Evolutionary conservation across 495 filamentous ascomycete species (phyloP), one percentile per base, ranked within the genome.

Genomic region (Xylaria castorea): DNA sequence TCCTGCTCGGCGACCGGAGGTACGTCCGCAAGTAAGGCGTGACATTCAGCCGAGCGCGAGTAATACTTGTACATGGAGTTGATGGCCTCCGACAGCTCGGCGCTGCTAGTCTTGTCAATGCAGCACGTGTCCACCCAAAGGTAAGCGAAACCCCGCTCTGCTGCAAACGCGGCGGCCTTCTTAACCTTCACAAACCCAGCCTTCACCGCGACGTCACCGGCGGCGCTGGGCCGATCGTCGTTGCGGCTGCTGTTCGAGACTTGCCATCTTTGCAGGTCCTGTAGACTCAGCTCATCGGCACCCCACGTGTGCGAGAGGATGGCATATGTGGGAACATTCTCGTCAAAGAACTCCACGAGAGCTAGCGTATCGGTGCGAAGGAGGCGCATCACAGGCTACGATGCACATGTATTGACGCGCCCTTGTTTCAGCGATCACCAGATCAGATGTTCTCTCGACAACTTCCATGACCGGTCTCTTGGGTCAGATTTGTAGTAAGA

Each of bases 251-350:
- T 34, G 46, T 27, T 50, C 25, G 3, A 27, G 5, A 32, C 61
- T 30, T 74, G 61, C 25, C 46, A 57, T 60, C 42, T 38, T 3
- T 60, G 8, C 40, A 73, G 71, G 22, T 81, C 75, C 27, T 78
- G 63, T 51, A 77, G 80, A 32, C 78, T 76, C 14, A 86, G 63
- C 74, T 86, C 84, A 1, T 80, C 78, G 2, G 73, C 50, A 8
- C 74, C 78, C 84, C 83, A 85, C 5, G 75, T 80, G 72, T 86
- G 84, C 3, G 84, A 86, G 25, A 86, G 72, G 48, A 84, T 85
- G 46, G 83, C 83, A 64, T 85, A 86, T 20, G 30, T 16, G 1
- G 83, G 83, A n/a, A 78, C 74, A 16, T 76, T 44, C 53, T 66
- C 68, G 9, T 72, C 77, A 34, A 75, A 74, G 64, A 83, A 84